These are phyloP conservation scores for Jaltomata sinuosa DNA, from an alignment of 257 asterid species.

Conservation along the genomic window DNA sequence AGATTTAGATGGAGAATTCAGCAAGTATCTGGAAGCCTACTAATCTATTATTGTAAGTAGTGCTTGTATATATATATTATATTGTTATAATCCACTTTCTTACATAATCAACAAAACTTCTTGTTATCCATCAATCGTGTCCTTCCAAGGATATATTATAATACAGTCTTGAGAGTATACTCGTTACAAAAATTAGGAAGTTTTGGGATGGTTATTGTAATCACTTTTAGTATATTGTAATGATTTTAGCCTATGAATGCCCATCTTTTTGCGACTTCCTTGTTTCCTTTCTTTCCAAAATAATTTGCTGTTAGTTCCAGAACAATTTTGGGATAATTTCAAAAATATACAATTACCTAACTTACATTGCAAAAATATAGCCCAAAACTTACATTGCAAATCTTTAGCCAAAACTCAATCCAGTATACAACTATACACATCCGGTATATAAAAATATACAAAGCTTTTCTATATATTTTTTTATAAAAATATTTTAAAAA, in stretches of 20 bases:
- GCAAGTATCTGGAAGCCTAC: neutral
- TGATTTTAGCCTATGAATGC: neutral
- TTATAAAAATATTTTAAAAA: too few relatives aligned
- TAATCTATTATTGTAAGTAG: neutral
- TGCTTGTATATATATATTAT: neutral
- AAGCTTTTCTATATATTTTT: too few relatives aligned
- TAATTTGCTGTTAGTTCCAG: neutral
- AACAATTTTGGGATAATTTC: too few relatives aligned
- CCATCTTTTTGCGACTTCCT: neutral
- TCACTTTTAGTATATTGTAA: neutral
- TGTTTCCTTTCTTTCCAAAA: neutral
- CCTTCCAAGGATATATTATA: neutral
- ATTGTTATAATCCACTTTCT: neutral
- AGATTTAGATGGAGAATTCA: constrained; percentile 12
- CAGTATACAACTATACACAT: too few relatives aligned
- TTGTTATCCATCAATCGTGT: neutral
- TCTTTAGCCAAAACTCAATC: too few relatives aligned
- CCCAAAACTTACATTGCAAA: too few relatives aligned
- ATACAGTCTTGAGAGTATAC: too few relatives aligned
- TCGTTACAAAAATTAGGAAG: neutral
- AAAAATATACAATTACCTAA: too few relatives aligned
- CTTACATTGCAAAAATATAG: too few relatives aligned
- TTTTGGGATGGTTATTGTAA: neutral
- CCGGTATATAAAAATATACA: too few relatives aligned
- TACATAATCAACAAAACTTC: neutral